Conservation (phyloP, 768 basidiomycete genomes). For the Hortiboletus flavorubellus region DNA sequence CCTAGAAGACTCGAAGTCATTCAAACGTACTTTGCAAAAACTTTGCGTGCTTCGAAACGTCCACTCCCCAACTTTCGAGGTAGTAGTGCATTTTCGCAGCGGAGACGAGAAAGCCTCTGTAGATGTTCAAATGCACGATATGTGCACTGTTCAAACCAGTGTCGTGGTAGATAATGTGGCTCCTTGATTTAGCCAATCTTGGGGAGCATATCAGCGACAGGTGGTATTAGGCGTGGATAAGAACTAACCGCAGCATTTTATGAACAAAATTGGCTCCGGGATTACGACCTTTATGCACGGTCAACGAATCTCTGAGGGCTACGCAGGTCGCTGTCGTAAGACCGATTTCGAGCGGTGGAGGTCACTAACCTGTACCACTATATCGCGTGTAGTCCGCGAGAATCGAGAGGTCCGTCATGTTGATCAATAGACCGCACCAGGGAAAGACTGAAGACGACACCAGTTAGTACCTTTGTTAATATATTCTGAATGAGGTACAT, state of each 20-base stretch:
- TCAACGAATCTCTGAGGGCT: conserved; percentile 68
- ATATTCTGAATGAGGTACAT: conserved; percentile 28
- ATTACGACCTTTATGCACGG: conserved; percentile 61
- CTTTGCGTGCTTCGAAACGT: conserved; percentile 38
- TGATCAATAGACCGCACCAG: conserved; percentile 88
- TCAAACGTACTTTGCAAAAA: conserved; percentile 55
- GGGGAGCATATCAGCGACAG: conserved; percentile 3
- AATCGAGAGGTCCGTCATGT: conserved; percentile 74
- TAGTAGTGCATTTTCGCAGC: conserved; percentile 89
- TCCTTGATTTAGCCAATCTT: conserved; percentile 69
- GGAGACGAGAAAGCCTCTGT: conserved; percentile 77
- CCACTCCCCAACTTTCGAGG: conserved; percentile 56
- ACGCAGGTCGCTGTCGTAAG: conserved; percentile 5
- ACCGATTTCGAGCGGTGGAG: neutral
- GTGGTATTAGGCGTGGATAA: neutral
- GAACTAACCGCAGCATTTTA: conserved; percentile 74
- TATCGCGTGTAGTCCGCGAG: conserved; percentile 77
- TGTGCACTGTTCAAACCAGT: conserved; percentile 57
- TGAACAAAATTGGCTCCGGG: conserved; percentile 62
- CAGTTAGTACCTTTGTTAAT: neutral
- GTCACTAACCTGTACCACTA: conserved; percentile 49
- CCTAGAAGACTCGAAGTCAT: neutral
- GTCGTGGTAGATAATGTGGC: conserved; percentile 81
- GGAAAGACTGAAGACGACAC: conserved; percentile 63
- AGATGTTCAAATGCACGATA: conserved; percentile 76